These are phyloP conservation scores for Leccinum subgranulosum DNA, from an alignment of 768 basidiomycete species.

Conservation along the genomic window DNA sequence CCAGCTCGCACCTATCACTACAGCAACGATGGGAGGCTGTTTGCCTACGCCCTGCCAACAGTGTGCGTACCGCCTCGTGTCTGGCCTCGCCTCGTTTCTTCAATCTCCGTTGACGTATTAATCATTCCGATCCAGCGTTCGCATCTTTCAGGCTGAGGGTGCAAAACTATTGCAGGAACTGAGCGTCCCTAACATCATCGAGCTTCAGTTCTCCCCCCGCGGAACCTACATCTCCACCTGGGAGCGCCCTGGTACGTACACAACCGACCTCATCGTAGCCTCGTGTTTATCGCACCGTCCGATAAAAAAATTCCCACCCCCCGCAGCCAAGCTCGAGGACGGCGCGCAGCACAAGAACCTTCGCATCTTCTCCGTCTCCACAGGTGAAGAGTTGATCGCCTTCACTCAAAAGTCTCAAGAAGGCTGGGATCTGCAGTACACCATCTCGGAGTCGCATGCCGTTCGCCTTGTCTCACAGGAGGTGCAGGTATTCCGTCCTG, in stretches of 20 bases:
- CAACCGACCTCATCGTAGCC: conserved; percentile 14
- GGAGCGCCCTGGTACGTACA: conserved; percentile 79
- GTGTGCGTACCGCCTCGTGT: conserved; percentile 48
- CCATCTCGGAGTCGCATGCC: conserved; percentile 84
- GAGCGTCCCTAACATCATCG: conserved; percentile 68
- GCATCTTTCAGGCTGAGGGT: conserved; percentile 73
- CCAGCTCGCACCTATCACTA: conserved; percentile 77
- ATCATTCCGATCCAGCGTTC: conserved; percentile 47
- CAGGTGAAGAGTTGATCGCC: conserved; percentile 81
- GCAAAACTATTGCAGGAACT: conserved; percentile 75
- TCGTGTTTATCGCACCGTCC: conserved; percentile 20
- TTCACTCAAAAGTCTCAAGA: conserved; percentile 92
- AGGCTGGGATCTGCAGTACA: conserved; percentile 89
- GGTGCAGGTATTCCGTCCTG: conserved; percentile 79
- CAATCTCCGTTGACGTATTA: conserved; percentile 12
- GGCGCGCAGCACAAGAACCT: conserved; percentile 92
- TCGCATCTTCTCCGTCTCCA: conserved; percentile 81
- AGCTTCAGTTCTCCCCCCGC: conserved; percentile 88
- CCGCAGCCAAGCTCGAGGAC: conserved; percentile 78
- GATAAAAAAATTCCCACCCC: conserved; percentile 11
- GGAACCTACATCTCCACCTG: conserved; percentile 94
- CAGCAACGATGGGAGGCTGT: conserved; percentile 83
- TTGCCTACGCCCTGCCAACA: conserved; percentile 77
- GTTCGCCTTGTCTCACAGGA: conserved; percentile 77
- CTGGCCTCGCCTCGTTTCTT: conserved; percentile 2